Base-by-base conservation (phyloP, 2,329 filamentous ascomycete genomes). In the Onygenales sp. region DNA sequence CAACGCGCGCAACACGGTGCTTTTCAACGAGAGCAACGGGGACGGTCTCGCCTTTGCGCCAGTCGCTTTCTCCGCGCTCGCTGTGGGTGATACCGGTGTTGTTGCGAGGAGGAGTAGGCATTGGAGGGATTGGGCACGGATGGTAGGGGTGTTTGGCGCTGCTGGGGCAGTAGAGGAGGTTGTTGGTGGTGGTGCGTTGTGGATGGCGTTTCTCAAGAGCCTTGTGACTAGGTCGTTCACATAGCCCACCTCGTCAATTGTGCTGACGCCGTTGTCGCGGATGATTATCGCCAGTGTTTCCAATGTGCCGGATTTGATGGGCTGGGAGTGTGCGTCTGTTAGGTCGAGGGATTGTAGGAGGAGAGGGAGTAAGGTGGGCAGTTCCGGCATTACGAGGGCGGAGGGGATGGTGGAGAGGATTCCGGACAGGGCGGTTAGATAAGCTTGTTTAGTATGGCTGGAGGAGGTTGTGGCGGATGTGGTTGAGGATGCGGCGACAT, bases 291-390 rank as follows among this genome's bases (percentile, higher is more conserved):
- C 74, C 5, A 86, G 72, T 2, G 80, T 84, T 10, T 77, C 74
- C 31, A 86, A 75, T 0, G 82, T 82, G 4, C 80, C 79, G 52
- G 76, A 72, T 59, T 84, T 84, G 56, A 85, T 78, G 9, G 71
- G 69, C 44, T 77, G 71, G 2, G 75, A 75, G 54, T 69, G 67
- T 27, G 69, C 63, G 2, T 66, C 62, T 52, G 72, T 64, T 3
- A 83, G 71, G 59, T 86, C 83, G 5, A 86, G 74, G 35, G 76
- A 80, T 62, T 86, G 83, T 0, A 86, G 72, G 14, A 86, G 75
- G 1, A 85, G 71, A 0, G 82, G 80, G 4, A 81, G 70, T 2
- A 86, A 70, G 4, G 76, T 76, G 1, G 73, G 69, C 7, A 85
- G 72, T 60, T 83, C 78, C 11, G 80, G 75, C 60, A 82, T 75